phyloP scores from a whole-genome alignment of 371 early-diverging fungal genomes.

The Smittium culicis region DNA sequence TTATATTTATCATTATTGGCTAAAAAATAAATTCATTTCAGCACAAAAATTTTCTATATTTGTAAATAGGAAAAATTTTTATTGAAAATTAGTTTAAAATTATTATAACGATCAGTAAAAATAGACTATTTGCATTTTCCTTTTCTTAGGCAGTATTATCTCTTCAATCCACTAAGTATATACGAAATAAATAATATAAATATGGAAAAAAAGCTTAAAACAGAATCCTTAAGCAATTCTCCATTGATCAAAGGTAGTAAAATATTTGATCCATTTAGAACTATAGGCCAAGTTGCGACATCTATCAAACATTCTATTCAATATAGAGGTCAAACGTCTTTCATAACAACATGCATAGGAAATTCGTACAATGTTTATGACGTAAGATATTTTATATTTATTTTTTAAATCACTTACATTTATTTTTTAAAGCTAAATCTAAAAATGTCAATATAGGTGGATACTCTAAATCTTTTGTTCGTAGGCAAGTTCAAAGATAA shows the following conservation, averaged over 20 bases:
- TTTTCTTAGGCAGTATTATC: too few relatives aligned
- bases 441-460: slow-evolving; percentile 25
- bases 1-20: too few relatives aligned
- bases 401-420: slow-evolving; percentile 6
- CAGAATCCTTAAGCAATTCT: neutral
- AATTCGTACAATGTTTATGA: slow-evolving; percentile 77
- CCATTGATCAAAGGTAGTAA: slow-evolving; percentile 22
- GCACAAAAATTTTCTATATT: too few relatives aligned
- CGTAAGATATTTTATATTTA: slow-evolving; percentile 17
- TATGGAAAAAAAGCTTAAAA: neutral
- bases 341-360: slow-evolving; percentile 72
- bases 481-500: slow-evolving; percentile 24
- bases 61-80: too few relatives aligned
- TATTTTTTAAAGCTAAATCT: neutral
- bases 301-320: slow-evolving; percentile 66
- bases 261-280: slow-evolving; percentile 71
- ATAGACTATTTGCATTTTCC: too few relatives aligned
- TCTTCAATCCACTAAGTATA: too few relatives aligned
- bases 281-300: slow-evolving; percentile 76
- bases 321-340: slow-evolving; percentile 57
- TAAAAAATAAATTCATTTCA: too few relatives aligned
- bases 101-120: too few relatives aligned
- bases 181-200: too few relatives aligned
- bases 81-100: too few relatives aligned
- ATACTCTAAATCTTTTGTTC: slow-evolving; percentile 45